A percentile compares a stretch with the other conserved stretches of the same genome.
Evolutionary conservation across 805 yeast species (phyloP).

Genomic region (Wickerhamomyces bisporus): DNA sequence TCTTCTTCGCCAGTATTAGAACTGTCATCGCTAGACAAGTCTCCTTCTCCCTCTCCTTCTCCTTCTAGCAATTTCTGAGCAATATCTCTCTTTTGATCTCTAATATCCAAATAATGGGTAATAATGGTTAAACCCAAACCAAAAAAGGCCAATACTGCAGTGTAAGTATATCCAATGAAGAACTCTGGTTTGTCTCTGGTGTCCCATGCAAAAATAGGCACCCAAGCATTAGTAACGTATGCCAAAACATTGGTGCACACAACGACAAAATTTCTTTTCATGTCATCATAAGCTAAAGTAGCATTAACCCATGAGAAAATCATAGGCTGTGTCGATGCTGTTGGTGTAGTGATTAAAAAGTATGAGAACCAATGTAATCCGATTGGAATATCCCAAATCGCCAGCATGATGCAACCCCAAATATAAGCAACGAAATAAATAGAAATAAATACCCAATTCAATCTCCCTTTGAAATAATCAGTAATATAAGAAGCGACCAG

Average conservation of each 20-base stretch:
- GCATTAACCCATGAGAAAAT: conserved; percentile 50
- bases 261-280: conserved; percentile 26
- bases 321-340: conserved; percentile 47
- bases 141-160: conserved; percentile 26
- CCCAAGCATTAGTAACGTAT: conserved; percentile 33
- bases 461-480: conserved; percentile 29
- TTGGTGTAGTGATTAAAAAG: conserved; percentile 40
- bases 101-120: conserved; percentile 9
- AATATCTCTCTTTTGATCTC: neutral
- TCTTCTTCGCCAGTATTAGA: no score
- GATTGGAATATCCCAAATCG: neutral
- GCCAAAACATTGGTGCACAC: conserved; percentile 34
- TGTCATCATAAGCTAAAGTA: conserved; percentile 21
- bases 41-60: no score
- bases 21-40: no score
- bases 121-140: conserved; percentile 27
- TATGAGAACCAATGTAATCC: conserved; percentile 44
- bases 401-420: neutral
- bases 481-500: conserved; percentile 29
- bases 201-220: conserved; percentile 34
- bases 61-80: no score
- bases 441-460: conserved; percentile 31
- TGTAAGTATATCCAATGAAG: conserved; percentile 31
- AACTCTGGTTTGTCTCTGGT: conserved; percentile 30
- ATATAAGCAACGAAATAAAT: conserved; percentile 26